Percentiles rank a stretch among this genome's conserved stretches.
phyloP scores from a whole-genome alignment of 176 grass and related monocot species.

The Elymus sibiricus region DNA sequence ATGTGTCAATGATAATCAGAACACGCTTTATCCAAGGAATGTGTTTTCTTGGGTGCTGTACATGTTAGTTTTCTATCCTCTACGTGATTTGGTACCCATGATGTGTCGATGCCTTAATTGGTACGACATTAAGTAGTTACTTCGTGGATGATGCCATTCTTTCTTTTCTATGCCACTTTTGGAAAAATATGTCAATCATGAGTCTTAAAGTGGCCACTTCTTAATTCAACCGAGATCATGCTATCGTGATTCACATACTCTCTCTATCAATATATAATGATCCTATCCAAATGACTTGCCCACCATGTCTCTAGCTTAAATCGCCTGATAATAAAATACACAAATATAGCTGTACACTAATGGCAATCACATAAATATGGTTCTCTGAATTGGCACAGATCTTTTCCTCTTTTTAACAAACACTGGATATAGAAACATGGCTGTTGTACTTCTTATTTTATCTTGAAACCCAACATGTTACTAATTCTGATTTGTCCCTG shows the following conservation, averaged over 20 bases:
- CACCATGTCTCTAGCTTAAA: conserved; percentile 28
- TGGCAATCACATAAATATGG: conserved; percentile 34
- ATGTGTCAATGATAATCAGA: conserved; percentile 12
- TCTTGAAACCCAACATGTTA: neutral
- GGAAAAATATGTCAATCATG: conserved; percentile 18
- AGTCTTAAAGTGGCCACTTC: conserved; percentile 30
- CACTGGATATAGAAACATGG: neutral
- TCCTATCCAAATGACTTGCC: conserved; percentile 14
- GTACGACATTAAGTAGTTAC: conserved; percentile 26
- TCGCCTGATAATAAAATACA: neutral
- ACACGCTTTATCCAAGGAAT: neutral
- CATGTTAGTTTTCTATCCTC: conserved; percentile 25
- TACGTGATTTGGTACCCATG: conserved; percentile 9
- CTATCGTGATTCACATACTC: conserved; percentile 4
- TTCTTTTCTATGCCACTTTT: conserved; percentile 7
- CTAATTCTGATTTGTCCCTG: neutral
- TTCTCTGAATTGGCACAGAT: neutral
- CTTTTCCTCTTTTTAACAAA: neutral
- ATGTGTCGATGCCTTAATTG: conserved; percentile 6
- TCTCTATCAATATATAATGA: conserved; percentile 28
- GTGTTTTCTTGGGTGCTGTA: conserved; percentile 11
- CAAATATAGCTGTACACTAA: conserved; percentile 42
- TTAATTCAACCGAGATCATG: conserved; percentile 26
- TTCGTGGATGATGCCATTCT: neutral
- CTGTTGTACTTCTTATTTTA: neutral